A percentile compares a stretch with the other conserved stretches of the same genome.
phyloP scores from a whole-genome alignment of 305 asterid genomes.

The Vinca major region DNA sequence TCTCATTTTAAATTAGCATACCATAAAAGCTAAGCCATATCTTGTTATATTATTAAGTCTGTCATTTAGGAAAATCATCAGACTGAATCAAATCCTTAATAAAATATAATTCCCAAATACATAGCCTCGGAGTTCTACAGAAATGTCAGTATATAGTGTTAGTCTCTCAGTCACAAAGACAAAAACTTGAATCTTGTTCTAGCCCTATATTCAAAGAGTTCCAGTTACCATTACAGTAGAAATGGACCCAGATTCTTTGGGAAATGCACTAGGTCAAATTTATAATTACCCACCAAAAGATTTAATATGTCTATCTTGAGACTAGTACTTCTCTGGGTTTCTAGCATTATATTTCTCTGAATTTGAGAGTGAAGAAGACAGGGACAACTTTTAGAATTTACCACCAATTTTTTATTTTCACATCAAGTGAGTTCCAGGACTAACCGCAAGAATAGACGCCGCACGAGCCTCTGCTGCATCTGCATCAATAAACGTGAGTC shows the following conservation, averaged over 20 bases:
- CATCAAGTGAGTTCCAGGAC: conserved; percentile 22
- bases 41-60: neutral
- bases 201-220: neutral
- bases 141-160: neutral
- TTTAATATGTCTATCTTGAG: neutral
- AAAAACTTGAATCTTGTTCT: neutral
- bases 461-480: conserved; percentile 98
- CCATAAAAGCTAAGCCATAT: neutral
- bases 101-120: neutral
- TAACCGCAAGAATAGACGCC: conserved; percentile 91
- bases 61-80: neutral
- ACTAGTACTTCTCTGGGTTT: neutral
- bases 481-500: conserved; percentile 93
- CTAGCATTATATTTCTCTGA: neutral
- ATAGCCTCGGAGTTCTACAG: neutral
- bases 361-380: neutral
- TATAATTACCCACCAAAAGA: neutral
- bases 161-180: neutral
- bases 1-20: neutral
- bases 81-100: neutral
- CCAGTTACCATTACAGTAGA: neutral
- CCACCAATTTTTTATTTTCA: neutral
- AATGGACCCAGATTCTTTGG: neutral
- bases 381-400: neutral
- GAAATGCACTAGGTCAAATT: neutral